Conservation (phyloP, 1,139 yeast genomes). For the Hyphopichia fennica region DNA sequence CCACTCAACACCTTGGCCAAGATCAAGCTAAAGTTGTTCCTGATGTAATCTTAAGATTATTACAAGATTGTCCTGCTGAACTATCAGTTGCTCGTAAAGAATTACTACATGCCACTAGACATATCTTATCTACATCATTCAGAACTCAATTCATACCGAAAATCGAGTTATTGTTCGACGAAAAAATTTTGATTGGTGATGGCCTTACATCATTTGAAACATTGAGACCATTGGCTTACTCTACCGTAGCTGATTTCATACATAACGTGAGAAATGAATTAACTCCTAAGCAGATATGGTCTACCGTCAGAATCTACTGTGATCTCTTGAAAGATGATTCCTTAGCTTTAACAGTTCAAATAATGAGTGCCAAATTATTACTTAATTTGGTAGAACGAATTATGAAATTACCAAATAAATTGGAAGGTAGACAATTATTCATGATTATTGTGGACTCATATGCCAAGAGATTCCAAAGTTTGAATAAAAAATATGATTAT, state of each 20-base stretch:
- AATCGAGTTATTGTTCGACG: conserved; percentile 81
- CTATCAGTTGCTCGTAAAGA: conserved; percentile 91
- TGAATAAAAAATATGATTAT: conserved; percentile 70
- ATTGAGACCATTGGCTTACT: conserved; percentile 85
- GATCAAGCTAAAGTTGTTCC: conserved; percentile 76
- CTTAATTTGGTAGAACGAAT: conserved; percentile 87
- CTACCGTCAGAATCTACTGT: conserved; percentile 83
- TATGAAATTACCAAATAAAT: conserved; percentile 76
- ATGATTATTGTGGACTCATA: conserved; percentile 85
- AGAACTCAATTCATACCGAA: conserved; percentile 82
- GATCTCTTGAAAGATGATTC: conserved; percentile 78
- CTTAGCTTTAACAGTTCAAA: conserved; percentile 87
- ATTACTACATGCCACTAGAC: conserved; percentile 89
- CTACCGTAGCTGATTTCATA: conserved; percentile 93
- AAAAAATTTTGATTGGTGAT: conserved; percentile 84
- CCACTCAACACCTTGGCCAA: conserved; percentile 60
- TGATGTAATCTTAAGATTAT: conserved; percentile 76
- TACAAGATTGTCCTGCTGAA: conserved; percentile 98
- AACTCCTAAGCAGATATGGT: conserved; percentile 82
- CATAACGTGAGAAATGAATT: conserved; percentile 89
- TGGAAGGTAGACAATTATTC: conserved; percentile 82
- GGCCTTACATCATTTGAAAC: conserved; percentile 92
- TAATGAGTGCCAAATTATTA: conserved; percentile 92
- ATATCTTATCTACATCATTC: conserved; percentile 86
- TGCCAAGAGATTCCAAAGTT: conserved; percentile 74